Conservation (phyloP, 805 yeast genomes). For the Zygoascus biomembranicola region DNA sequence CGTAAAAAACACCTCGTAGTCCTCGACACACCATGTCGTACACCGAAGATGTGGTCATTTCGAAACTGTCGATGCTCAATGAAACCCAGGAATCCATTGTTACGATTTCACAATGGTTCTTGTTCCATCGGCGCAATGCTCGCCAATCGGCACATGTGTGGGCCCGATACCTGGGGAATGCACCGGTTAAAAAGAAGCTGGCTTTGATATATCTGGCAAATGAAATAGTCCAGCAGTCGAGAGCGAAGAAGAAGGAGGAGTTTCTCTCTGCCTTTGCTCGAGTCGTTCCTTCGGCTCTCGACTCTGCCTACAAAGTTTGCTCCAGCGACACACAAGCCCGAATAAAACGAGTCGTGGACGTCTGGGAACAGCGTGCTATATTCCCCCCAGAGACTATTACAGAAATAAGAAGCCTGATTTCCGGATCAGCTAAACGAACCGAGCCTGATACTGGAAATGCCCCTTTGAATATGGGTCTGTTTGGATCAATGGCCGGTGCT, state of each 20-base stretch:
- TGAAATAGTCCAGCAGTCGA: conserved; percentile 74
- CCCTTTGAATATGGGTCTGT: background rate
- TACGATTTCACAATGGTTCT: conserved; percentile 62
- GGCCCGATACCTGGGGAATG: conserved; percentile 29
- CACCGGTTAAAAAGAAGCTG: conserved; percentile 30
- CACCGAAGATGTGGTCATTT: conserved; percentile 40
- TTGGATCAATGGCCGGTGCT: conserved; percentile 2
- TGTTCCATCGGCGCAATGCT: conserved; percentile 59
- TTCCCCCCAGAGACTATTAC: conserved; percentile 32
- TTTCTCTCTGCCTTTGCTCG: conserved; percentile 49
- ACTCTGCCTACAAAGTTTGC: conserved; percentile 29
- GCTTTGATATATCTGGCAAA: conserved; percentile 64
- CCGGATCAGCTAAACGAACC: background rate
- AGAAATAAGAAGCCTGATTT: conserved; percentile 17
- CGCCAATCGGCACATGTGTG: conserved; percentile 45
- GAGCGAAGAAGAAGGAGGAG: conserved; percentile 50
- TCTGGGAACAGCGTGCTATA: conserved; percentile 59
- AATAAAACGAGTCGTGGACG: conserved; percentile 48
- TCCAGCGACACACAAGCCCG: conserved; percentile 41
- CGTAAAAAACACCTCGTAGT: no score
- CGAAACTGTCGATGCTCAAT: conserved; percentile 35
- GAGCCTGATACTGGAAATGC: conserved; percentile 2
- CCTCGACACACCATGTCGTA: conserved; percentile 34
- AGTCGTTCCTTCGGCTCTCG: conserved; percentile 32
- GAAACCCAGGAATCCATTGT: conserved; percentile 69